phyloP scores from a whole-genome alignment of 1,284 basidiomycete species.

The Cryptococcus sp. region DNA sequence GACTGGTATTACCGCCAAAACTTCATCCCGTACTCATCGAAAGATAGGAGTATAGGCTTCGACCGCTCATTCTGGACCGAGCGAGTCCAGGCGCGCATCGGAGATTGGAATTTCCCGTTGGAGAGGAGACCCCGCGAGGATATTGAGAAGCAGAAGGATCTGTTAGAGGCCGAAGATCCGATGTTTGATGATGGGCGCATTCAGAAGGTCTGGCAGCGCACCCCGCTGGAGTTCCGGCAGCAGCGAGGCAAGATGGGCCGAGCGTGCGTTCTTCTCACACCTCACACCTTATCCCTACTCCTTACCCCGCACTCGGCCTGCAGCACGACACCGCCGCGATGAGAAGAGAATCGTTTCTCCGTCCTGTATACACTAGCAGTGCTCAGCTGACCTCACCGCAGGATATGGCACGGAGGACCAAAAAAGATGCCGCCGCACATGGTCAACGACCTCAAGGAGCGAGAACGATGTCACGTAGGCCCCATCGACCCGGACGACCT shows the following conservation, averaged over 20 bases:
- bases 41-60: neutral
- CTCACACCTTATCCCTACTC: neutral
- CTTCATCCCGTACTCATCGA: conserved; percentile 7
- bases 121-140: conserved; percentile 13
- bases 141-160: conserved; percentile 9
- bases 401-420: conserved; percentile 11
- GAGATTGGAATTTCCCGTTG: conserved; percentile 23
- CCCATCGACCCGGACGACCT: conserved; percentile 8
- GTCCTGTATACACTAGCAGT: neutral
- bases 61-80: conserved; percentile 22
- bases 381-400: neutral
- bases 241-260: conserved; percentile 8
- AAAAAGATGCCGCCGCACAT: conserved; percentile 13
- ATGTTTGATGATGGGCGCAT: conserved; percentile 13
- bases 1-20: conserved; percentile 15
- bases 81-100: conserved; percentile 17
- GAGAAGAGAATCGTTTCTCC: neutral
- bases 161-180: conserved; percentile 1
- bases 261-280: conserved; percentile 8
- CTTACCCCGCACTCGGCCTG: neutral
- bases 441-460: conserved; percentile 8
- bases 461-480: conserved; percentile 10
- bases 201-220: conserved; percentile 20
- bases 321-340: neutral
- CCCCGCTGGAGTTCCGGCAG: conserved; percentile 2